phyloP scores from a whole-genome alignment of 2,329 filamentous ascomycete genomes.

The Zymoseptoria pseudotritici region DNA sequence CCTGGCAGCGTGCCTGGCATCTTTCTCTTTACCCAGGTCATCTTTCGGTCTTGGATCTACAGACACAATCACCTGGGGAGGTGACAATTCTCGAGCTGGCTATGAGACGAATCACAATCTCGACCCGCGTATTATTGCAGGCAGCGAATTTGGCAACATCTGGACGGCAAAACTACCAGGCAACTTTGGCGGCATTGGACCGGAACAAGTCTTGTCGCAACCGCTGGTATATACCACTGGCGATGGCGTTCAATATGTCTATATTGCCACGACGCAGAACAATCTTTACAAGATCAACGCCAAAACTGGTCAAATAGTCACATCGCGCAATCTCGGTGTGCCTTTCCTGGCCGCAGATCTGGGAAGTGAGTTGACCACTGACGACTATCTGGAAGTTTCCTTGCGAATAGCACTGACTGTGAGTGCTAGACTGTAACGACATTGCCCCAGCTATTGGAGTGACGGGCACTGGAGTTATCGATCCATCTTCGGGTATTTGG shows the following conservation, averaged over 20 bases:
- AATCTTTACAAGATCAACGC: conserved; percentile 10
- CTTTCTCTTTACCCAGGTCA: neutral
- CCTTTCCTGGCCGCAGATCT: conserved; percentile 7
- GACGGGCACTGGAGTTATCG: conserved; percentile 7
- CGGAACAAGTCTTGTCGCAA: conserved; percentile 5
- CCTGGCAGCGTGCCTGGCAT: neutral
- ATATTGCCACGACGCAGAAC: conserved; percentile 7
- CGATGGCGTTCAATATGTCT: conserved; percentile 5
- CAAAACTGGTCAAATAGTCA: conserved; percentile 3
- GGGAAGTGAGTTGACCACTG: neutral
- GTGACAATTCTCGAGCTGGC: conserved; percentile 4
- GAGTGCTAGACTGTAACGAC: neutral
- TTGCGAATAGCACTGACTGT: neutral
- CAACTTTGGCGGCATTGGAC: conserved; percentile 3
- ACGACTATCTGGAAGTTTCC: neutral
- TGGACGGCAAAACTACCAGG: conserved; percentile 6
- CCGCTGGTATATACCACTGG: conserved; percentile 7
- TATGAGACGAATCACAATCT: conserved; percentile 6
- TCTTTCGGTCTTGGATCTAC: conserved; percentile 1
- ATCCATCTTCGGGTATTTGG: conserved; percentile 5
- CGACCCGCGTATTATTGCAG: conserved; percentile 2
- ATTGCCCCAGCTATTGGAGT: conserved; percentile 4
- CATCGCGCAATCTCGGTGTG: conserved; percentile 2
- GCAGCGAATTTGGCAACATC: conserved; percentile 2
- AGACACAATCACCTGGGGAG: conserved; percentile 8